A percentile compares a stretch with the other conserved stretches of the same genome.
Evolutionary conservation across 1,139 yeast species (phyloP).

Genomic region (Pichia terricola): DNA sequence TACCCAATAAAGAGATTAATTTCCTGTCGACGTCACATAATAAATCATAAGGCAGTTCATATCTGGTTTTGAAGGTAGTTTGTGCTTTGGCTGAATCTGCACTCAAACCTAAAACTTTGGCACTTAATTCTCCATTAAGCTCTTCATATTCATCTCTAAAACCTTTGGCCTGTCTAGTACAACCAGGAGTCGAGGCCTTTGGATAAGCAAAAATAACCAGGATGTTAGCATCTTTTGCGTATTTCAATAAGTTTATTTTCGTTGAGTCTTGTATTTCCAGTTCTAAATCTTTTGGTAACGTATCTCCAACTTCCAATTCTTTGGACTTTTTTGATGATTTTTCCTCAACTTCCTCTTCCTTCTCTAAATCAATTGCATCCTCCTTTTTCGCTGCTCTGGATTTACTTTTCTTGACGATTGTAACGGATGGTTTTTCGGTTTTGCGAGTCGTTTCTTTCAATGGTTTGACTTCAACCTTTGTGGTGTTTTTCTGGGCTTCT

Average conservation of each 20-base stretch:
- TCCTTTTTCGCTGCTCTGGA: slow-evolving; percentile 1
- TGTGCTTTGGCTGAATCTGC: slow-evolving; percentile 72
- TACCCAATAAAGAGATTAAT: slow-evolving; percentile 70
- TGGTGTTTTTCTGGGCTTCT: slow-evolving; percentile 1
- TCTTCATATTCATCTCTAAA: slow-evolving; percentile 59
- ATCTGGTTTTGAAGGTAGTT: slow-evolving; percentile 63
- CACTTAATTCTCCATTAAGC: slow-evolving; percentile 34
- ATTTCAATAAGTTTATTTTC: slow-evolving; percentile 40
- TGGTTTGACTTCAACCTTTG: not conserved
- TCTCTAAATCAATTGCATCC: not conserved
- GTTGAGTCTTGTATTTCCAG: slow-evolving; percentile 62
- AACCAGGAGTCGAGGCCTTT: slow-evolving; percentile 90
- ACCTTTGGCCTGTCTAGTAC: slow-evolving; percentile 89
- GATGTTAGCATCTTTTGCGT: slow-evolving; percentile 39
- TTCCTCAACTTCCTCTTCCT: slow-evolving; percentile 1
- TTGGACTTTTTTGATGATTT: slow-evolving; percentile 5
- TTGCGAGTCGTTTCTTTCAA: not conserved
- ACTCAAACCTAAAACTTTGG: slow-evolving; percentile 58
- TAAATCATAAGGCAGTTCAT: slow-evolving; percentile 60
- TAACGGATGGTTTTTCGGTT: not conserved
- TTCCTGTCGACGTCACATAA: slow-evolving; percentile 67
- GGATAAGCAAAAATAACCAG: slow-evolving; percentile 77
- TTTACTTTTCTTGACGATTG: not conserved
- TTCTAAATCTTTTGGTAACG: slow-evolving; percentile 51
- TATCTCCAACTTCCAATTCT: slow-evolving; percentile 50